These are phyloP conservation scores for Abrus pulchellus DNA, from an alignment of 306 rosid species.

Conservation along the genomic window DNA sequence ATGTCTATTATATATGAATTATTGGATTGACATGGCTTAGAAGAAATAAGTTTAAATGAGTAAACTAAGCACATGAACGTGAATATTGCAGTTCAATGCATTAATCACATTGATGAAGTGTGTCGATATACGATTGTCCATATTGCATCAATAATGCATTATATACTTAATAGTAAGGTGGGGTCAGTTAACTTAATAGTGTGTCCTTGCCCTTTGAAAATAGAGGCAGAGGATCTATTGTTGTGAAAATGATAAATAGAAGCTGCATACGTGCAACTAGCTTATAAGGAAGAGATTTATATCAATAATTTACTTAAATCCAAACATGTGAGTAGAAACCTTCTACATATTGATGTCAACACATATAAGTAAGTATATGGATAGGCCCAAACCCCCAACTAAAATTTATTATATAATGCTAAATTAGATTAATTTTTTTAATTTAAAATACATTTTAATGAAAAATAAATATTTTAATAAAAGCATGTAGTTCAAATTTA, in stretches of 20 bases:
- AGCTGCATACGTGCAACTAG: not conserved
- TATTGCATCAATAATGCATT: constrained; percentile 33
- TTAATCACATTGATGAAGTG: constrained; percentile 16
- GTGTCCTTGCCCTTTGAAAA: not conserved
- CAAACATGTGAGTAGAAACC: not conserved
- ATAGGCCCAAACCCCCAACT: not conserved
- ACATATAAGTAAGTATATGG: not conserved
- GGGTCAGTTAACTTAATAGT: constrained; percentile 1
- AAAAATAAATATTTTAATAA: too few species aligned
- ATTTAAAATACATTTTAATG: too few species aligned
- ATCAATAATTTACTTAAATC: not conserved
- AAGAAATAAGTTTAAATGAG: not conserved
- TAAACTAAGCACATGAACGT: not conserved
- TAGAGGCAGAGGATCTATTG: constrained; percentile 1
- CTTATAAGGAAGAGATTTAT: not conserved
- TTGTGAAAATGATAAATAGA: constrained; percentile 2
- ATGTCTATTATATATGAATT: constrained; percentile 28
- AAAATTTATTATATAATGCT: too few species aligned
- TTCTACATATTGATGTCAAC: not conserved
- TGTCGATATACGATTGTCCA: not conserved
- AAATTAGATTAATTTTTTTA: too few species aligned
- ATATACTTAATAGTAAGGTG: constrained; percentile 20
- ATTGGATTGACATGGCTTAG: constrained; percentile 23
- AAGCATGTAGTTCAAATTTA: too few species aligned
- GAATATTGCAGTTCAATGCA: not conserved